These are phyloP conservation scores for Globisporangium viniferum DNA, from an alignment of 352 stramenopile species.

Conservation along the genomic window DNA sequence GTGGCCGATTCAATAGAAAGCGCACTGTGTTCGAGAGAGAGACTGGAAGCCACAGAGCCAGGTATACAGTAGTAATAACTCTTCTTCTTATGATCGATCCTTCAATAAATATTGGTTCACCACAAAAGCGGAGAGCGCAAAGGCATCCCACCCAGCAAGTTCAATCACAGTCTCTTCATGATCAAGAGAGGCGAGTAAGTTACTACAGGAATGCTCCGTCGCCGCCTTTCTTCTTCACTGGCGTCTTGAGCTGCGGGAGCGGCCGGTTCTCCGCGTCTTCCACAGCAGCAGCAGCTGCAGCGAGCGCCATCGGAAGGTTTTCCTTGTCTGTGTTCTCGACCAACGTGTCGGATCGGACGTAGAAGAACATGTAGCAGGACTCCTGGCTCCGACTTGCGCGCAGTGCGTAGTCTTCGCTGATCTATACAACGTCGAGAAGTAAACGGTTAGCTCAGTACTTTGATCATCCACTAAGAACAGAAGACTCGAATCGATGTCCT, in stretches of 20 bases:
- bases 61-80: conserved; percentile 8
- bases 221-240: conserved; percentile 15
- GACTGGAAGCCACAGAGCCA: background rate
- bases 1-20: background rate
- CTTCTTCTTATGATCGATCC: conserved; percentile 7
- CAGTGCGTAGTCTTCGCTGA: conserved; percentile 74
- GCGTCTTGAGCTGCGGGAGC: conserved; percentile 20
- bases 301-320: conserved; percentile 40
- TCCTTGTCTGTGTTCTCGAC: conserved; percentile 47
- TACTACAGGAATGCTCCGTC: conserved; percentile 34
- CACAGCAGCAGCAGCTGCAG: background rate
- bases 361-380: conserved; percentile 89
- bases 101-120: conserved; percentile 16
- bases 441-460: background rate
- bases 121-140: background rate
- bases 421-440: conserved; percentile 26
- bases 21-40: background rate
- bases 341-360: conserved; percentile 43
- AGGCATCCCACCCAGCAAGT: background rate
- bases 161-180: background rate
- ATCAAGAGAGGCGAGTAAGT: background rate
- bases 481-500: background rate
- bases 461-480: background rate
- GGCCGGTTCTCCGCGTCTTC: conserved; percentile 4
- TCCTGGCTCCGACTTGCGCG: conserved; percentile 73